Evolutionary conservation across 768 basidiomycete species (phyloP).

Genomic region (Phlebiopsis flavidoalba): DNA sequence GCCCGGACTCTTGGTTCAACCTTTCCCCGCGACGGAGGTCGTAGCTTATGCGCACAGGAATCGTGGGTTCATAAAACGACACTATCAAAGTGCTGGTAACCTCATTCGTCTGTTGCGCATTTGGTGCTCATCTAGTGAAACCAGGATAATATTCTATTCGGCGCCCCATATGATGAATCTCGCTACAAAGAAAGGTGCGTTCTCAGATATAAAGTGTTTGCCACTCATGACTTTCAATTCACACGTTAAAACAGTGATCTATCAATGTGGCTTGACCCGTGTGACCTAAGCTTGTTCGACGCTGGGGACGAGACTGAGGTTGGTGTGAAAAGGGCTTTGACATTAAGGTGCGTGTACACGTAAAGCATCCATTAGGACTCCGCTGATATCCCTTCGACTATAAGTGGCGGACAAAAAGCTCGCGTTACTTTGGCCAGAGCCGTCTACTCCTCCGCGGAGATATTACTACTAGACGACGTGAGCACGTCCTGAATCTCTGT

Average conservation of each 20-base stretch:
- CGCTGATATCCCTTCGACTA: conserved; percentile 42
- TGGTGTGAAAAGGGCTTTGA: conserved; percentile 43
- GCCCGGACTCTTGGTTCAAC: conserved; percentile 33
- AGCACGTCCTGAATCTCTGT: too few species aligned
- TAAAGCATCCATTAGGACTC: background rate
- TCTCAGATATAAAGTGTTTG: too few species aligned
- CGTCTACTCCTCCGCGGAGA: conserved; percentile 31
- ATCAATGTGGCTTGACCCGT: conserved; percentile 36
- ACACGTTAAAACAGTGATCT: conserved; percentile 19
- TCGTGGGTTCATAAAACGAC: conserved; percentile 45
- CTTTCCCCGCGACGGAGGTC: conserved; percentile 39
- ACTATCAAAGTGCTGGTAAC: conserved; percentile 44
- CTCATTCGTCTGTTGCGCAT: background rate
- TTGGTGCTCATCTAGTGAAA: background rate
- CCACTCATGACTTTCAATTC: background rate
- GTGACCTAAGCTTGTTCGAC: conserved; percentile 46
- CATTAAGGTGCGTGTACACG: conserved; percentile 18
- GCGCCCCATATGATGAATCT: conserved; percentile 21
- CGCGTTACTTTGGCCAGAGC: conserved; percentile 36
- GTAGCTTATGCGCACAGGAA: conserved; percentile 46
- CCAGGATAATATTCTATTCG: conserved; percentile 27
- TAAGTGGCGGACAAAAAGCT: conserved; percentile 43
- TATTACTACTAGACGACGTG: conserved; percentile 34
- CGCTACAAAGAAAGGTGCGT: conserved; percentile 22
- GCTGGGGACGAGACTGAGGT: conserved; percentile 51